A percentile compares a stretch with the other conserved stretches of the same genome.
These are phyloP conservation scores for Fusarium pilosicola DNA, from an alignment of 2,329 filamentous ascomycete genomes.

Conservation along the genomic window DNA sequence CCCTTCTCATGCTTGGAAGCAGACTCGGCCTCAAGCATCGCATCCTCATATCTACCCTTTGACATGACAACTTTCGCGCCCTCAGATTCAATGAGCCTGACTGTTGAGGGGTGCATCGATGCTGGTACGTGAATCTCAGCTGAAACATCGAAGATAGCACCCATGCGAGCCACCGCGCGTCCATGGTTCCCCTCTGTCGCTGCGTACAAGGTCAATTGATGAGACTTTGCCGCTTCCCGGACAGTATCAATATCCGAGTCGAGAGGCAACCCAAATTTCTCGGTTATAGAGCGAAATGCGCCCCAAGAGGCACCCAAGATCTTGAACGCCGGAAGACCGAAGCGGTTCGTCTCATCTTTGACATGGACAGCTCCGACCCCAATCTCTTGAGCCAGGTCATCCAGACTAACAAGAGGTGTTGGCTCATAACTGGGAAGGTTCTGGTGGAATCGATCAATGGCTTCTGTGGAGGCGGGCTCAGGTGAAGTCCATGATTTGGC, in stretches of 20 bases:
- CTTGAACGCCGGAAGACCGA: slow-evolving; percentile 80
- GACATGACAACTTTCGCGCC: slow-evolving; percentile 68
- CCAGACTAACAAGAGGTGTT: slow-evolving; percentile 64
- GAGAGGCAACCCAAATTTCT: slow-evolving; percentile 55
- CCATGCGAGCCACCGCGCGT: slow-evolving; percentile 76
- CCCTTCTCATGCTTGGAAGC: slow-evolving; percentile 54
- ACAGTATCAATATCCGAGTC: slow-evolving; percentile 57
- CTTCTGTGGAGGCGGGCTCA: slow-evolving; percentile 2
- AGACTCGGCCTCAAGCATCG: slow-evolving; percentile 60
- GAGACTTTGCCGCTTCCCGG: slow-evolving; percentile 43
- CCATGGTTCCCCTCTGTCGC: slow-evolving; percentile 84
- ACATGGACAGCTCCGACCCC: slow-evolving; percentile 68
- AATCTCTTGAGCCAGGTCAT: slow-evolving; percentile 65
- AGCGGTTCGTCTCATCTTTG: slow-evolving; percentile 76
- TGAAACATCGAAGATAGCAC: slow-evolving; percentile 63
- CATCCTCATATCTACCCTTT: slow-evolving; percentile 71
- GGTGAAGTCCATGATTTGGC: slow-evolving; percentile 30
- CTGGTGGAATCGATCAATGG: slow-evolving; percentile 62
- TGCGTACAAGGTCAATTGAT: slow-evolving; percentile 62
- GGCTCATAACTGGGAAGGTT: slow-evolving; percentile 65
- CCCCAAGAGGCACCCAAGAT: slow-evolving; percentile 84
- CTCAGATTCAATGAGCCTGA: slow-evolving; percentile 66
- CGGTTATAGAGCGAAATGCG: slow-evolving; percentile 65
- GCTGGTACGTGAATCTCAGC: slow-evolving; percentile 71
- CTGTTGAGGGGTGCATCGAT: slow-evolving; percentile 64